Evolutionary conservation across 2,329 filamentous ascomycete species (phyloP), one percentile per base, ranked within the genome.

Genomic region (Cordyceps pruinosa): DNA sequence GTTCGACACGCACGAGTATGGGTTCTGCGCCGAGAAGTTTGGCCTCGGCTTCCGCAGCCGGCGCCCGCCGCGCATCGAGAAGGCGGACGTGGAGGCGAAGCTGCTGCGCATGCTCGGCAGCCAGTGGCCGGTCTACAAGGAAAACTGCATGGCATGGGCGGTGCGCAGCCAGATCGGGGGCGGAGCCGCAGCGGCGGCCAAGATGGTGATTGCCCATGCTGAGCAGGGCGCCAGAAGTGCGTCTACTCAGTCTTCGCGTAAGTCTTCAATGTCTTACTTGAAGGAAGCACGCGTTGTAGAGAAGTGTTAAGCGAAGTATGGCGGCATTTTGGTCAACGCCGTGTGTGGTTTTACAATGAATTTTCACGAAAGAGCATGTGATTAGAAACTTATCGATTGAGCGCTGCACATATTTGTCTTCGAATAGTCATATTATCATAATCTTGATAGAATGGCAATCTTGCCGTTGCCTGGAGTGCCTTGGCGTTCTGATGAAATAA

Each of bases 1-100:
- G 49, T 52, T 52, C 25, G 49, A 52, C 49, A 52, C 49, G 49
- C 49, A 52, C 49, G 49, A 52, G 49, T 52, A 52, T 35, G 35
- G 49, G 6, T 42, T 19, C 25, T 41, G 49, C 49, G 49, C 49
- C 15, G 49, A 52, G 25, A 42, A 39, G 35, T 52, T 42, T 42
- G 49, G 49, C 10, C 35, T 52, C 28, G 49, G 49, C 23, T 52
- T 52, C 25, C 49, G 49, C 34, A 52, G 49, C 35, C 49, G 35
- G 7, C 49, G 49, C 1, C 49, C 49, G 25, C 49, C 49, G n/a
- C 21, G 6, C 23, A 52, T 52, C 6, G 49, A 52, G 25, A 13
- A 1, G 3, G 4, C n/a, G 15, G 49, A 52, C 35, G 49, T 52
- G 23, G 49, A 42, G 49, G 4, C 26, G n/a, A 52, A 52, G 23